These are phyloP conservation scores for Cyberlindnera suaveolens DNA, from an alignment of 805 yeast species.

Conservation along the genomic window DNA sequence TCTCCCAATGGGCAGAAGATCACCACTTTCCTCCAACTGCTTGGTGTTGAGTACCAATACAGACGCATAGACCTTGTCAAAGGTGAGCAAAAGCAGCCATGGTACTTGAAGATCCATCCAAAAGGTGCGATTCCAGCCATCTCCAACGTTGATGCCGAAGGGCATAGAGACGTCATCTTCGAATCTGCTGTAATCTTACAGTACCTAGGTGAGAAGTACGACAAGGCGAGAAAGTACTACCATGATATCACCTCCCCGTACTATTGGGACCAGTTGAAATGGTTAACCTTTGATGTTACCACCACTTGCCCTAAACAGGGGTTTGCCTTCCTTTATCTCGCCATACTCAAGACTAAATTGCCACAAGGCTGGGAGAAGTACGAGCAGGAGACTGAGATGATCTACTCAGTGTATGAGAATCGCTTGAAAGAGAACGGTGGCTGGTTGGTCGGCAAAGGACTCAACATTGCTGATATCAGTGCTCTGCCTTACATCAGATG, in stretches of 20 bases:
- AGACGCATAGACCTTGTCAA: constrained; percentile 34
- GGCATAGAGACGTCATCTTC: constrained; percentile 36
- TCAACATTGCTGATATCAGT: constrained; percentile 50
- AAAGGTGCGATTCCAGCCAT: constrained; percentile 58
- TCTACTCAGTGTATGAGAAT: constrained; percentile 45
- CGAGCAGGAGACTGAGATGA: constrained; percentile 40
- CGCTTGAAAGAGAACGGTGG: constrained; percentile 41
- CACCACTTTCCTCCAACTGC: constrained; percentile 27
- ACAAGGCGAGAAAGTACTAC: constrained; percentile 37
- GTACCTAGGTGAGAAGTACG: constrained; percentile 53
- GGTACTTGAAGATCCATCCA: constrained; percentile 49
- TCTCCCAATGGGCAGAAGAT: constrained; percentile 37
- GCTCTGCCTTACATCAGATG: constrained; percentile 47
- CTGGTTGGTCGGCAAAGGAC: constrained; percentile 49
- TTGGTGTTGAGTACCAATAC: constrained; percentile 23
- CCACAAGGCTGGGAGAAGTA: constrained; percentile 46
- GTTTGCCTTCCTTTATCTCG: constrained; percentile 38
- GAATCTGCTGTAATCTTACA: constrained; percentile 56
- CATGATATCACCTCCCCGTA: constrained; percentile 29
- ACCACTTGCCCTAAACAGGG: constrained; percentile 52
- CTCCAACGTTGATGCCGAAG: constrained; percentile 28
- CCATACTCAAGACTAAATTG: constrained; percentile 40
- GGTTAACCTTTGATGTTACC: constrained; percentile 50
- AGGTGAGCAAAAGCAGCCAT: constrained; percentile 43
- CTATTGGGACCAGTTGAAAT: constrained; percentile 45